A percentile compares a stretch with the other conserved stretches of the same genome.
These are phyloP conservation scores for Thymus quinquecostatus DNA, from an alignment of 257 asterid species.

Conservation along the genomic window DNA sequence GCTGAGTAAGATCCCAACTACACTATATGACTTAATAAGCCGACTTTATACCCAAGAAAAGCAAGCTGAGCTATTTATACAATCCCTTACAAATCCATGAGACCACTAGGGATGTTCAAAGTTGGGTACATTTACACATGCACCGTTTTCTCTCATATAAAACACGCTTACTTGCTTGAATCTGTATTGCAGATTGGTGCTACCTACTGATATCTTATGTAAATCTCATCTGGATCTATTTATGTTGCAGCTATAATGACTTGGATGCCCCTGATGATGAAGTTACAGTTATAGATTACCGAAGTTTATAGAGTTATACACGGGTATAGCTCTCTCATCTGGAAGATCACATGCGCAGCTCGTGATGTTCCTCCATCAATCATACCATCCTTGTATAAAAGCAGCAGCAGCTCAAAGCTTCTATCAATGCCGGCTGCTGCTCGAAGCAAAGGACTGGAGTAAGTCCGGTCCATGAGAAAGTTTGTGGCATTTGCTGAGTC, in stretches of 20 bases:
- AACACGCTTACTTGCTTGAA: not conserved
- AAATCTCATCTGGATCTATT: conserved; percentile 3
- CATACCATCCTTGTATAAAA: conserved; percentile 11
- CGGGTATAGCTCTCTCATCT: not conserved
- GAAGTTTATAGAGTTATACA: conserved; percentile 68
- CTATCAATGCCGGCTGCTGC: conserved; percentile 19
- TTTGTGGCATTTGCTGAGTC: conserved; percentile 1
- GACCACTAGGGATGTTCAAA: not conserved
- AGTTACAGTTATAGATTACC: conserved; percentile 93
- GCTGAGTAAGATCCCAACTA: not conserved
- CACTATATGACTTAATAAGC: not conserved
- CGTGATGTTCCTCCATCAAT: not conserved
- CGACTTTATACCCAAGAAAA: not conserved
- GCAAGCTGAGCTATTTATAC: not conserved
- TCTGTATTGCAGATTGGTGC: not conserved
- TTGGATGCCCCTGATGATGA: conserved; percentile 99
- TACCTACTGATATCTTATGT: not conserved
- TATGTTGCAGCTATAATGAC: conserved; percentile 82
- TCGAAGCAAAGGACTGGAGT: not conserved
- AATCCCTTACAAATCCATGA: not conserved
- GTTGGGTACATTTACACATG: not conserved
- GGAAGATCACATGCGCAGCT: conserved; percentile 24
- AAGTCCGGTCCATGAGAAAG: not conserved
- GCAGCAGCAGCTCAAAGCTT: conserved; percentile 11
- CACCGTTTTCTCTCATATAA: not conserved